phyloP scores from a whole-genome alignment of 169 alveolate species.

The Plasmodium gaboni region DNA sequence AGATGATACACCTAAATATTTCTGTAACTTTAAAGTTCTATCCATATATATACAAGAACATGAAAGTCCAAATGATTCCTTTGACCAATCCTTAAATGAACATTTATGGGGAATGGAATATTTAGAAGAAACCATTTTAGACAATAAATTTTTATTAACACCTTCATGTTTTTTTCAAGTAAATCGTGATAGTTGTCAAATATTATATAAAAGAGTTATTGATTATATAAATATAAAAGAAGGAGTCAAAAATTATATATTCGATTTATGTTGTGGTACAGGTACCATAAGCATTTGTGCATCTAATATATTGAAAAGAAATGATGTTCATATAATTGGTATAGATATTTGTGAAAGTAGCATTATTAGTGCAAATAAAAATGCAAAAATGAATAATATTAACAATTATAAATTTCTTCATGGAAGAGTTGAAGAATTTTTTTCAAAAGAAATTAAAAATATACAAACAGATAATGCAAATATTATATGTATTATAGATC shows the following conservation, averaged over 20 bases:
- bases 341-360: slow-evolving; percentile 75
- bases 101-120: slow-evolving; percentile 75
- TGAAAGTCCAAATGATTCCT: slow-evolving; percentile 64
- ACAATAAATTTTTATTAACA: slow-evolving; percentile 64
- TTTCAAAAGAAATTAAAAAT: slow-evolving; percentile 64
- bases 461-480: slow-evolving; percentile 28
- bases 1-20: slow-evolving; percentile 52
- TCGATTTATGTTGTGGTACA: slow-evolving; percentile 77
- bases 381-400: slow-evolving; percentile 67
- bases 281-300: slow-evolving; percentile 77
- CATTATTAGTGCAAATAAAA: slow-evolving; percentile 72
- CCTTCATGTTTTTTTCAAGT: slow-evolving; percentile 78
- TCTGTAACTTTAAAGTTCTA: slow-evolving; percentile 43
- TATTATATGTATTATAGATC: slow-evolving; percentile 72
- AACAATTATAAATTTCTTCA: slow-evolving; percentile 71
- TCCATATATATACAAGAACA: slow-evolving; percentile 73
- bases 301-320: slow-evolving; percentile 35
- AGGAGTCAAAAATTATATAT: slow-evolving; percentile 47
- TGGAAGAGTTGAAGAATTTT: slow-evolving; percentile 75
- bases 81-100: slow-evolving; percentile 59
- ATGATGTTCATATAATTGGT: slow-evolving; percentile 51
- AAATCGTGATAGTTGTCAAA: slow-evolving; percentile 68
- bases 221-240: slow-evolving; percentile 44
- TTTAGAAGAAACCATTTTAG: slow-evolving; percentile 59
- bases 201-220: slow-evolving; percentile 63